Base-by-base conservation (phyloP, 768 basidiomycete genomes). In the Hirschioporus abietinus region DNA sequence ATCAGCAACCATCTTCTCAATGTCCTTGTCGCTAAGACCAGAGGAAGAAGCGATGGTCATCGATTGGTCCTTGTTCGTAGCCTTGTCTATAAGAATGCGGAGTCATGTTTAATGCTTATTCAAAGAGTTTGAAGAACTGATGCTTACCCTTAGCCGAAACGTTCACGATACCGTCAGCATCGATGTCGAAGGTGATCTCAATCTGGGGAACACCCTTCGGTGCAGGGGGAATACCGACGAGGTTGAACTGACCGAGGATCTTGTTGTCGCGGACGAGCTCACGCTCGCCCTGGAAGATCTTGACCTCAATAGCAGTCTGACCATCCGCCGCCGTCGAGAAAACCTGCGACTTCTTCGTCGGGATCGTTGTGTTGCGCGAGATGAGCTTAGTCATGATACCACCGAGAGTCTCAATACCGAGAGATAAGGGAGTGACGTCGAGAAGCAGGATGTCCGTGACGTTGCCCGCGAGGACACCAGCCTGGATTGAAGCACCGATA, bases 301-400 rank as follows among this genome's bases (percentile, higher is more conserved):
- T 99, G 78, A 99, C 96, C 78, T 99, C 96, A 70, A 99, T 98
- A 42, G 96, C 96, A n/a, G 92, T 96, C 80, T 99, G 97, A 64
- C 97, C 96, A 69, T 99, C 97, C 52, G 96, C 96, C 57, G 97
- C 96, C 18, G 97, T 99, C 4, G 96, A 99, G 86, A 99, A 99
- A 59, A 91, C 92, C 78, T 99, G 96, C 0, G 94, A 95, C 86
- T 99, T 99, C 86, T 99, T 99, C 71, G 96, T 98, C 5, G 97
- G 97, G 79, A 99, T 99, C 66, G 97, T 99, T 12, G 97, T 99
- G 83, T 99, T 99, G 67, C 97, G 91, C 75, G 84, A 90, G 80
- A 99, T 99, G 59, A 99, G 87, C 80, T 98, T 96, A 70, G 96
- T 99, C 94, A 99, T 99, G 80, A 99, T 98, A 74, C 97, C 97